Evolutionary conservation across 257 asterid genomes (phyloP).

Genomic region (Capsicum chinense): DNA sequence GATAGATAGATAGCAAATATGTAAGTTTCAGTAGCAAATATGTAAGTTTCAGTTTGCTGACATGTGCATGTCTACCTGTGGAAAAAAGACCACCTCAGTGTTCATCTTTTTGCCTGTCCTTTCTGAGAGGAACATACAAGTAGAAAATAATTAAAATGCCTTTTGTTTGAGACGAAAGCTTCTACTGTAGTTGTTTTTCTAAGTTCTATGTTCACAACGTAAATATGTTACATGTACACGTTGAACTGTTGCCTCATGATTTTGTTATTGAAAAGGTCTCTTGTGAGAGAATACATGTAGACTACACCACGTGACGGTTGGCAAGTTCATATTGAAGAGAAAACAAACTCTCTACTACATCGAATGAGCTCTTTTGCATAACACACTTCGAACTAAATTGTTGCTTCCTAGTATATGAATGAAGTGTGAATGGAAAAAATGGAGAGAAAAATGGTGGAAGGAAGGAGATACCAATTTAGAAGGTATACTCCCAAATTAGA

Average conservation of each 20-base stretch:
- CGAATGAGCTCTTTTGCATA: background rate
- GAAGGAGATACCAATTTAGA: too few relatives aligned
- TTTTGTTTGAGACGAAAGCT: background rate
- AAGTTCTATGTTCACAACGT: background rate
- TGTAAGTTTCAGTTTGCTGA: background rate
- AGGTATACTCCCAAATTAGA: too few relatives aligned
- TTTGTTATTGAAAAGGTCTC: background rate
- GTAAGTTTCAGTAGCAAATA: background rate
- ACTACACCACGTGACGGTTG: background rate
- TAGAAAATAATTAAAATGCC: background rate
- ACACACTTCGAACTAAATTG: too few relatives aligned
- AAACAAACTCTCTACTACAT: background rate
- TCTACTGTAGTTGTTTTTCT: background rate
- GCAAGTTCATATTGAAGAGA: background rate
- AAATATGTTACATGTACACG: background rate
- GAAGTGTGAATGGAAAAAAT: too few relatives aligned
- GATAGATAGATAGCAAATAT: too few relatives aligned
- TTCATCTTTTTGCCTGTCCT: background rate
- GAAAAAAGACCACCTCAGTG: background rate
- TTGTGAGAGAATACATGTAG: background rate
- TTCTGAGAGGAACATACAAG: background rate
- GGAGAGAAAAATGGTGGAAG: too few relatives aligned
- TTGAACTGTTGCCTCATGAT: constrained; percentile 16
- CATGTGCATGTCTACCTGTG: background rate
- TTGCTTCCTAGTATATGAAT: too few relatives aligned